phyloP scores from a whole-genome alignment of 2,329 filamentous ascomycete species.

The Chrysoporthe deuterocubensis region DNA sequence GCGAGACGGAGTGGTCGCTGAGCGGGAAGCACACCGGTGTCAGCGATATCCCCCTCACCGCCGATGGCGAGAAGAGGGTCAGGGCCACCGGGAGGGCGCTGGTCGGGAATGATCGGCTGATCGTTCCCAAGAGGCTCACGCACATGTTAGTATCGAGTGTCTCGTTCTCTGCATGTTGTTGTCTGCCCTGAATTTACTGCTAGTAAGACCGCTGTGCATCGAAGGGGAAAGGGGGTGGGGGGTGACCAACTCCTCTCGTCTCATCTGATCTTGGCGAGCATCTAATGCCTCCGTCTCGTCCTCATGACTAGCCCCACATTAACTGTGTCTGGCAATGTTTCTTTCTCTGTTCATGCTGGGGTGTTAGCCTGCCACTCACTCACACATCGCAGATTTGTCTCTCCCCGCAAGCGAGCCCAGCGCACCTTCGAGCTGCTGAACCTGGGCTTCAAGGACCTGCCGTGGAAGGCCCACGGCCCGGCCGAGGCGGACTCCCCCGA shows the following conservation, averaged over 20 bases:
- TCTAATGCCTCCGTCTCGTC: background rate
- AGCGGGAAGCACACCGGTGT: constrained; percentile 82
- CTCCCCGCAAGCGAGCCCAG: constrained; percentile 82
- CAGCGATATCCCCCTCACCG: constrained; percentile 85
- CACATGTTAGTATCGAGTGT: constrained; percentile 68
- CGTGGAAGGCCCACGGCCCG: constrained; percentile 64
- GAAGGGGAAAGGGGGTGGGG: background rate
- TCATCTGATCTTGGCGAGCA: no score
- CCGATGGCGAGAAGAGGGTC: constrained; percentile 78
- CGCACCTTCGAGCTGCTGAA: constrained; percentile 87
- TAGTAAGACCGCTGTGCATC: background rate
- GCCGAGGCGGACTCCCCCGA: constrained; percentile 42
- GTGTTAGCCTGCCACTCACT: background rate
- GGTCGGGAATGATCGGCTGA: constrained; percentile 81
- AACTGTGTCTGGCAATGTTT: no score
- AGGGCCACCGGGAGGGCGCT: constrained; percentile 79
- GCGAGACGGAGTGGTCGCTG: constrained; percentile 94
- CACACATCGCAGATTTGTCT: constrained; percentile 68
- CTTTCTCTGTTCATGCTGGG: no score
- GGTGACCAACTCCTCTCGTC: no score
- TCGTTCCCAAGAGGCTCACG: constrained; percentile 78
- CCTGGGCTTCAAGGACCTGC: constrained; percentile 71
- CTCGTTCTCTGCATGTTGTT: no score
- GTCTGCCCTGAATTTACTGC: background rate
- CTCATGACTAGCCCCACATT: background rate